Conservation (phyloP, 768 basidiomycete genomes). For the Megacollybia marginata region DNA sequence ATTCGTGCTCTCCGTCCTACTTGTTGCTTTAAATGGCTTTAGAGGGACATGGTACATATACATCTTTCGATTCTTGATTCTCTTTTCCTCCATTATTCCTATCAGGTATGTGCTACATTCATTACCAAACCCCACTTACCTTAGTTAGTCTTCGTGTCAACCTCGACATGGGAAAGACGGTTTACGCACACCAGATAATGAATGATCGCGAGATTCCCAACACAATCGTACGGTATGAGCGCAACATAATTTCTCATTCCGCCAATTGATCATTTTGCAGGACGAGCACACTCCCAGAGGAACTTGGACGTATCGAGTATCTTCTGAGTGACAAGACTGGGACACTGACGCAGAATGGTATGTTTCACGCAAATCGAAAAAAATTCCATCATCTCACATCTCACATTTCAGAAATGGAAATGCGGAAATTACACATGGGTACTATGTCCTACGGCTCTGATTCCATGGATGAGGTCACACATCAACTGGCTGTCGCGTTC, state of each 20-base stretch:
- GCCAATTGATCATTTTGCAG: too few species aligned
- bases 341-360: slow-evolving; percentile 95
- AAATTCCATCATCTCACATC: background rate
- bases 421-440: slow-evolving; percentile 98
- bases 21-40: slow-evolving; percentile 96
- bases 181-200: slow-evolving; percentile 95
- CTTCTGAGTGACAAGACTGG: slow-evolving; percentile 97
- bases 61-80: slow-evolving; percentile 91
- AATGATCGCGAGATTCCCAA: slow-evolving; percentile 87
- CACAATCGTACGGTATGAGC: slow-evolving; percentile 69
- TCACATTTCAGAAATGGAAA: slow-evolving; percentile 81
- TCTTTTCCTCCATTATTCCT: slow-evolving; percentile 98
- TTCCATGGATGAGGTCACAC: slow-evolving; percentile 98
- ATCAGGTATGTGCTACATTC: slow-evolving; percentile 72
- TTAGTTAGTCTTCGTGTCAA: slow-evolving; percentile 85
- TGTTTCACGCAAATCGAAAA: slow-evolving; percentile 17
- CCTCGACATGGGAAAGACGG: slow-evolving; percentile 98
- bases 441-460: slow-evolving; percentile 96
- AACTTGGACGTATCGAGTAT: slow-evolving; percentile 92
- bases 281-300: slow-evolving; percentile 96
- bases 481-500: slow-evolving; percentile 84
- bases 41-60: slow-evolving; percentile 94
- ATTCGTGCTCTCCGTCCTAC: slow-evolving; percentile 81
- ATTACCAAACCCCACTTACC: background rate
- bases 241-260: too few species aligned